These are phyloP conservation scores for Tetracladium setigerum DNA, from an alignment of 495 filamentous ascomycete genomes.

Conservation along the genomic window DNA sequence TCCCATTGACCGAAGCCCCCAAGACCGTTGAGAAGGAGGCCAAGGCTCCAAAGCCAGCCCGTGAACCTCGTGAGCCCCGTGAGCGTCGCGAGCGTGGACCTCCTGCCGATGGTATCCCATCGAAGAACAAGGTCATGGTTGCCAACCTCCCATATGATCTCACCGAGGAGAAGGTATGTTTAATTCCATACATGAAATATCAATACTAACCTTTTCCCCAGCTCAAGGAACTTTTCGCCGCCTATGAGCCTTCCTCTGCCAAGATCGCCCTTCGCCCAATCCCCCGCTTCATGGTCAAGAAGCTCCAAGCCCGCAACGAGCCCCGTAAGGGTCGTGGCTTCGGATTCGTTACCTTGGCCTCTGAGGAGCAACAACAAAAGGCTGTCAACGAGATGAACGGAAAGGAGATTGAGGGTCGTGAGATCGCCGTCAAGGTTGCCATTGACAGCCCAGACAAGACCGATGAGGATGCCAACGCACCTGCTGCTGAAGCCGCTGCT, in stretches of 20 bases:
- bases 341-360: slow-evolving; percentile 92
- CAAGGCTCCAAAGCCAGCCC: slow-evolving; percentile 20
- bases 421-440: slow-evolving; percentile 99
- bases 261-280: slow-evolving; percentile 98
- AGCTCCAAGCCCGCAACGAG: slow-evolving; percentile 94
- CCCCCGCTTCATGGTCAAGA: slow-evolving; percentile 99
- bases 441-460: slow-evolving; percentile 99
- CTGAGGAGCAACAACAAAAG: slow-evolving; percentile 94
- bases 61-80: slow-evolving; percentile 32
- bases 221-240: slow-evolving; percentile 94
- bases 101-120: slow-evolving; percentile 94
- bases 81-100: slow-evolving; percentile 82
- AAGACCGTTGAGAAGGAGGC: slow-evolving; percentile 33
- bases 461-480: slow-evolving; percentile 63
- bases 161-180: slow-evolving; percentile 85
- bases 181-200: background rate
- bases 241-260: slow-evolving; percentile 82
- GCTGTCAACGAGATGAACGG: slow-evolving; percentile 97
- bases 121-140: slow-evolving; percentile 99
- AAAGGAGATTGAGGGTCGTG: slow-evolving; percentile 94
- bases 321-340: slow-evolving; percentile 99
- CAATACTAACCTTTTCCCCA: slow-evolving; percentile 40
- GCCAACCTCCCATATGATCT: slow-evolving; percentile 98
- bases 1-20: slow-evolving; percentile 47
- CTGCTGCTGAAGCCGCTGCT: slow-evolving; percentile 23